Percentiles rank a stretch among this genome's conserved stretches.
Conservation (phyloP, 2,329 filamentous ascomycete species). For the Trichoderma hamatum region DNA sequence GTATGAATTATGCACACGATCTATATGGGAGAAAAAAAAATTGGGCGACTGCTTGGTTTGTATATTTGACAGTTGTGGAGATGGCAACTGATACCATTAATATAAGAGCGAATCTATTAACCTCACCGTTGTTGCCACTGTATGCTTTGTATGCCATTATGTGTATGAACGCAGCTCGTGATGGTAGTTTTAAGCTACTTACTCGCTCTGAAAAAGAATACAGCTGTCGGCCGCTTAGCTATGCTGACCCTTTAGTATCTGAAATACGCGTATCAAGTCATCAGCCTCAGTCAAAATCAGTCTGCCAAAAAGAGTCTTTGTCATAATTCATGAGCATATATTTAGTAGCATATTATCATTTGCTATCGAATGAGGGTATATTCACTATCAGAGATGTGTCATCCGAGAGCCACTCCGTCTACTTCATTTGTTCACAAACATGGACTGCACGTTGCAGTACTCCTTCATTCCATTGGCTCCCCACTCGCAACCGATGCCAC, state of each 20-base stretch:
- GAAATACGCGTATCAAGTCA: neutral
- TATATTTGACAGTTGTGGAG: slow-evolving; percentile 6
- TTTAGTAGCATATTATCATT: neutral
- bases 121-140: too few species aligned
- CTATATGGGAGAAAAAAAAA: neutral
- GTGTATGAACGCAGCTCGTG: neutral
- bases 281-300: too few species aligned
- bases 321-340: too few species aligned
- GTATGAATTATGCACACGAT: neutral
- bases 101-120: neutral
- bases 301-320: too few species aligned
- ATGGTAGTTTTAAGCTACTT: neutral
- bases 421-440: slow-evolving; percentile 15
- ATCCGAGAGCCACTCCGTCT: neutral
- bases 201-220: too few species aligned
- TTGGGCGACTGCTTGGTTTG: neutral
- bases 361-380: neutral
- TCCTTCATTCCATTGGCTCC: slow-evolving; percentile 17
- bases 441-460: slow-evolving; percentile 13
- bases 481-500: slow-evolving; percentile 56
- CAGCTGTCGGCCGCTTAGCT: too few species aligned
- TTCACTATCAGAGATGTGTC: neutral
- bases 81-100: slow-evolving; percentile 6
- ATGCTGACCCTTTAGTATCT: too few species aligned
- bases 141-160: neutral